Evolutionary conservation across 345 rosid genomes (phyloP), one percentile per base, ranked within the genome.

Genomic region (Bretschneidera sinensis): DNA sequence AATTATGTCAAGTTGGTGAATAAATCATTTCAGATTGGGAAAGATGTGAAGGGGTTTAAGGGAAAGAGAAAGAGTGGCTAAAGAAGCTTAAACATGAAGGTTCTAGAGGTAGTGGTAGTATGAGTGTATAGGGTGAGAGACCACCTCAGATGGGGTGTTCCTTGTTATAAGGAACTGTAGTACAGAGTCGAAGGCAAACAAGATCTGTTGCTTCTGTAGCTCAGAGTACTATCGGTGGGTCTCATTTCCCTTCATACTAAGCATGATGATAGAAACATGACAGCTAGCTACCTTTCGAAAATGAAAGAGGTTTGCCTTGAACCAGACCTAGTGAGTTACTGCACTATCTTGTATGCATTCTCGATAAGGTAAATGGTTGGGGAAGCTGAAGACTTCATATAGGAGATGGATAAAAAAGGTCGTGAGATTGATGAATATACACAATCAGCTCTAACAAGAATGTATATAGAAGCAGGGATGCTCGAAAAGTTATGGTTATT

Each of bases 391-490:
- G 83, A 57, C 64, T 78, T 86, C 55, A 48, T 90, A 25, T 64
- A 56, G 1, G 92, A 90, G 75, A 89, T 89, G 83, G 96, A 83
- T 73, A 76, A 67, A 59, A 78, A 68, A 54, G 74, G 78, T 48
- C 70, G 86, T 61, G 82, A 85, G 77, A 84, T 87, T 65, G 97
- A 90, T 74, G 97, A 90, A 69, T 84, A 86, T 67, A 90, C 90
- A 9, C 99, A 87, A 71, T 85, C 96, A 13, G 86, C 95, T 73
- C 69, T 94, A 68, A 85, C 86, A 52, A 77, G 96, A 71, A 87
- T 87, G 96, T 89, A 86, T 52, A 76, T 87, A 62, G 95, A 81
- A 68, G 83, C 88, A 47, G 82, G 81, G 55, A 76, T 87, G 96
- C 81, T 80, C 15, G 81, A 84, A 74, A 83, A 78, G 67, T 89